These are phyloP conservation scores for Gentiana macrophylla DNA, from an alignment of 257 asterid genomes.

Conservation along the genomic window DNA sequence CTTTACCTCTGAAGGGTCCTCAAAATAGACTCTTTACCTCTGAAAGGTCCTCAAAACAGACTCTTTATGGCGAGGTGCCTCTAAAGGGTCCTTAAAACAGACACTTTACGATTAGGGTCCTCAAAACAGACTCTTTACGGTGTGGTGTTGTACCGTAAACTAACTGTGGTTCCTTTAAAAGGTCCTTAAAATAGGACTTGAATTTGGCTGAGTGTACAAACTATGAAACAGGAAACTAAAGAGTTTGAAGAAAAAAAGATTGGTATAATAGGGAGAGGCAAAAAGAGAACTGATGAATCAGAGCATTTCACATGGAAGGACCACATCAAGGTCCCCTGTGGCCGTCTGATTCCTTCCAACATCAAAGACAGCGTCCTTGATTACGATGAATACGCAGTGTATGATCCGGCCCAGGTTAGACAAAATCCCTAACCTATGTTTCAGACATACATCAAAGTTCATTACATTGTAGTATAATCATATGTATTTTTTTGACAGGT, in stretches of 20 bases:
- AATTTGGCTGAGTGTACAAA: too few relatives aligned
- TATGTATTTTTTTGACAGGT: conserved; percentile 27
- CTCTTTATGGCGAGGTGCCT: too few relatives aligned
- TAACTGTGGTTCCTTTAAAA: too few relatives aligned
- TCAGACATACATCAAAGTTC: too few relatives aligned
- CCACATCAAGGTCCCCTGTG: conserved; percentile 72
- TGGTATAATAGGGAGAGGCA: conserved; percentile 60
- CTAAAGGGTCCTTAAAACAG: too few relatives aligned
- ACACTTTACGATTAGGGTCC: too few relatives aligned
- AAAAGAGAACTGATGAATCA: conserved; percentile 59
- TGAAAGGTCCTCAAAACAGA: too few relatives aligned
- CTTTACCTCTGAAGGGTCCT: too few relatives aligned
- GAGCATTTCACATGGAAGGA: conserved; percentile 79
- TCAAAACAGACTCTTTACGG: too few relatives aligned
- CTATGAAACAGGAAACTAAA: conserved; percentile 22
- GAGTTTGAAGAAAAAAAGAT: conserved; percentile 47
- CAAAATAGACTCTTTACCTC: too few relatives aligned
- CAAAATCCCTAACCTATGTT: neutral
- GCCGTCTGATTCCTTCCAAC: conserved; percentile 43
- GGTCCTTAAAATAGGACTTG: too few relatives aligned
- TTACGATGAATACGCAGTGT: conserved; percentile 78
- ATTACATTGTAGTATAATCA: neutral
- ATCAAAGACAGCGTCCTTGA: conserved; percentile 56
- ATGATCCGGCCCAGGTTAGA: conserved; percentile 58
- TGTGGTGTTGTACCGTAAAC: too few relatives aligned